Base-by-base conservation (phyloP, 164 flowering plant genomes). In the Malania oleifera region DNA sequence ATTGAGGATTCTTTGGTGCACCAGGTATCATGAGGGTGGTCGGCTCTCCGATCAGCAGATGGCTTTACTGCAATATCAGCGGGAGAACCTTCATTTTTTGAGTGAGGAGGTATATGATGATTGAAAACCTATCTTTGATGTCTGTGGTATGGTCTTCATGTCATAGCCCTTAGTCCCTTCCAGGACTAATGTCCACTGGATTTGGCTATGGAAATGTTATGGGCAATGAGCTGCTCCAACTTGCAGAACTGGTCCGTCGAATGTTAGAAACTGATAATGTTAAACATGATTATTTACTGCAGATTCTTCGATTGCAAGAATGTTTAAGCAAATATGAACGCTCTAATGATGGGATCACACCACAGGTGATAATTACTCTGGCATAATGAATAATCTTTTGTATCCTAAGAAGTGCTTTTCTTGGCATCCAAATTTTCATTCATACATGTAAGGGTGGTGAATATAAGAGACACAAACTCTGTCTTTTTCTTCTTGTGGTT, bases 11-110 rank as follows among this genome's bases (percentile, higher is more conserved):
- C 5, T 61, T 47, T 60, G 47, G 47, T 73, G 58, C 24, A 53
- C 56, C 72, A 95, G 97, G 80, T 91, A 95, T 73, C 80, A 88
- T 73, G 97, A 95, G 67, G 87, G 88, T 60, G 85, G 96, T 27
- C 87, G 97, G 19, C 95, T 95, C 50, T 89, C 96, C 70, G 99
- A 91, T 79, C 96, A 95, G 77, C 99, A 91, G 67, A 91, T 86
- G 96, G 99, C 99, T 46, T 67, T 95, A 80, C 70, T 95, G 76
- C 99, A 95, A 67, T 95, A 95, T 69, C 99, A 95, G 69, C 81
- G 96, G 56, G 97, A 91, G 72, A 95, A 95, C 69, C 82, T 95
- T 62, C 97, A 91, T 74, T 90, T 82, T 71, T 62, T 95, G 60
- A 87, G 95, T 67, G 99, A 93, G 74, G 99, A 93, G 99, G 99